Base-by-base conservation (phyloP, 202 grass and related monocot species). In the Elaeis oleifera region DNA sequence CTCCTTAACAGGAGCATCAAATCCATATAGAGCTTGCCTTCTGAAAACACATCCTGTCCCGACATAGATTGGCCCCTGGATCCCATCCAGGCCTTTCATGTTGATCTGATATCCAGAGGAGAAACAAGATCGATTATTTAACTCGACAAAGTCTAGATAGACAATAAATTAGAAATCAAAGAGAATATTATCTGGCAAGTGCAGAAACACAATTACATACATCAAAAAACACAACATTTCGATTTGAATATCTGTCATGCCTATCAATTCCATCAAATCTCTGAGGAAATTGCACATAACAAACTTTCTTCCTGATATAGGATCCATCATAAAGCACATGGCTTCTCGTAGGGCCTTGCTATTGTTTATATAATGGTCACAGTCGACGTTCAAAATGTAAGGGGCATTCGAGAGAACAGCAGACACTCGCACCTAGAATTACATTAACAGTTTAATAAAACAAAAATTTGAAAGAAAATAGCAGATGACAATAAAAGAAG, bases 1-100 rank as follows among this genome's bases (percentile, higher is more conserved):
- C 23, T 59, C 26, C 16, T 24, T 25, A 22, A 26, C 6, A 16
- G 56, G 56, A 59, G 56, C 56, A 59, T 59, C 56, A 59, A 16
- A 25, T 59, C 56, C 56, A 59, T 59, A 59, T 18, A 83, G 26
- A 18, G 80, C 75, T 68, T 78, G 74, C 73, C 80, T 71, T 74
- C 63, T 83, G 51, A 83, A 83, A 64, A 78, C 70, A 51, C 80
- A 78, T 50, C 80, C 80, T 1, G 80, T 83, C 26, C 80, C 80
- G 5, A 83, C 80, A 65, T 83, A 83, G 52, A 83, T 83, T 49
- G 80, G 80, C 28, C 80, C 80, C 66, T 83, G 80, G 16, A 83
- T 74, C 20, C 80, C 80, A 78, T 83, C 80, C 48, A 83, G 70
- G 16, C 80, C 80, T 78, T 83, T 83, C 80, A 83, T 83, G 18